Conservation (phyloP, 345 rosid genomes). For the Noccaea caerulescens region DNA sequence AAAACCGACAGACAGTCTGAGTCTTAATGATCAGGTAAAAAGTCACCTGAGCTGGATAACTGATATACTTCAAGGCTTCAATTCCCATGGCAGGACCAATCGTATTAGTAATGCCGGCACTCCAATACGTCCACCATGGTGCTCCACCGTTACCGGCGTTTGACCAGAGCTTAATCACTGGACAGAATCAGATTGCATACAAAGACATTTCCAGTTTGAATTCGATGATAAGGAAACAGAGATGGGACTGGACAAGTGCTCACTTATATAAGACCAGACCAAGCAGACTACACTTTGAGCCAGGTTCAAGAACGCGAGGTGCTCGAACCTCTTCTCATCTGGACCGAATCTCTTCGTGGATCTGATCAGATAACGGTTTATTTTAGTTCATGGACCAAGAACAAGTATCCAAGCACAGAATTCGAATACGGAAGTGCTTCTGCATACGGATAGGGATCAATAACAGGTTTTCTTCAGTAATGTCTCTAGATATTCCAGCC, state of each 20-base stretch:
- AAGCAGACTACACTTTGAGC: conserved; percentile 92
- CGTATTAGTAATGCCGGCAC: conserved; percentile 91
- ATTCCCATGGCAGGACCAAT: conserved; percentile 97
- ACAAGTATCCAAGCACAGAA: neutral
- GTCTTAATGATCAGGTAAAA: too few relatives aligned
- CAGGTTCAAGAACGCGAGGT: conserved; percentile 84
- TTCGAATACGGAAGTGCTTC: neutral
- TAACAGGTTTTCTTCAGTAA: neutral
- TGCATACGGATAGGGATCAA: neutral
- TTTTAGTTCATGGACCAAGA: neutral
- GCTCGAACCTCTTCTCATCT: conserved; percentile 87
- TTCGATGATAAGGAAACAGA: neutral
- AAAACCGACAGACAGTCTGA: neutral
- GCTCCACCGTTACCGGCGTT: conserved; percentile 66
- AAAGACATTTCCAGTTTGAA: neutral
- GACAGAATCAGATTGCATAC: neutral
- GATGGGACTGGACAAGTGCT: conserved; percentile 33
- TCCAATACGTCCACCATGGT: conserved; percentile 94
- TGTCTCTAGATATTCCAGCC: neutral
- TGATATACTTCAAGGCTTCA: conserved; percentile 88
- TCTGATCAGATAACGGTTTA: conserved; percentile 41
- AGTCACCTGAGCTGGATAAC: conserved; percentile 91
- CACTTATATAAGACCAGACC: conserved; percentile 88
- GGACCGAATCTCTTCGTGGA: conserved; percentile 90
- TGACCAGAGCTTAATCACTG: conserved; percentile 97